Conservation (phyloP, 2,329 filamentous ascomycete species). For the Dothistroma septosporum region DNA sequence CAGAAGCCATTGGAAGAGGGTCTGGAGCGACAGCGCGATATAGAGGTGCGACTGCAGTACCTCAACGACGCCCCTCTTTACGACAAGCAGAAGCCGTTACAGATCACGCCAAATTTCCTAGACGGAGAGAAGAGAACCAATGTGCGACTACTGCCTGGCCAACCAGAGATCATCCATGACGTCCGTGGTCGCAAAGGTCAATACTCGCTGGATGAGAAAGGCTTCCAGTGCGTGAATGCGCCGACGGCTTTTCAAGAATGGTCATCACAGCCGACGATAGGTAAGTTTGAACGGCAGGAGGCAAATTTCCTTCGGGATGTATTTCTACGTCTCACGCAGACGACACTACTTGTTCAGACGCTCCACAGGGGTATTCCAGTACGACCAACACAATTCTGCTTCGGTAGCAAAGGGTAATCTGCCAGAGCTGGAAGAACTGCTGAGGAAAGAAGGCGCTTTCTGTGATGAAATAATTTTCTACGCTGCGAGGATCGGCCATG, state of each 20-base stretch:
- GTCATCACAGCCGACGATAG: constrained; percentile 18
- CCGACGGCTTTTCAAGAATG: constrained; percentile 13
- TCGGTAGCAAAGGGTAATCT: constrained; percentile 3
- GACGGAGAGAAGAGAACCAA: constrained; percentile 24
- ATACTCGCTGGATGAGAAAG: constrained; percentile 14
- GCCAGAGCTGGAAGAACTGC: constrained; percentile 14
- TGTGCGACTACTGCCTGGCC: constrained; percentile 21
- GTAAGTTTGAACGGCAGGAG: too few species aligned
- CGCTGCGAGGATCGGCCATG: constrained; percentile 25
- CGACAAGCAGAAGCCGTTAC: constrained; percentile 25
- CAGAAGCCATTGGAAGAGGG: not conserved
- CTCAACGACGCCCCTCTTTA: constrained; percentile 29
- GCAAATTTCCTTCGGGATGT: too few species aligned
- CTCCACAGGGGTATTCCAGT: too few species aligned
- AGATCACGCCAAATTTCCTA: constrained; percentile 28
- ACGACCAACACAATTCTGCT: too few species aligned
- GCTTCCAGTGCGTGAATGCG: constrained; percentile 27
- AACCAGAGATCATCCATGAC: constrained; percentile 34
- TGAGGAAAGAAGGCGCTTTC: constrained; percentile 23
- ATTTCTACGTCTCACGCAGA: too few species aligned
- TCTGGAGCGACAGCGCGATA: constrained; percentile 39
- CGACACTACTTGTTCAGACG: too few species aligned
- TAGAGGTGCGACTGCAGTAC: constrained; percentile 28
- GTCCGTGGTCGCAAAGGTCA: constrained; percentile 31
- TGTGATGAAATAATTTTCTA: constrained; percentile 29